Evolutionary conservation across 1,139 yeast genomes (phyloP), one percentile per base, ranked within the genome.

Genomic region (Kodamaea alishanica): DNA sequence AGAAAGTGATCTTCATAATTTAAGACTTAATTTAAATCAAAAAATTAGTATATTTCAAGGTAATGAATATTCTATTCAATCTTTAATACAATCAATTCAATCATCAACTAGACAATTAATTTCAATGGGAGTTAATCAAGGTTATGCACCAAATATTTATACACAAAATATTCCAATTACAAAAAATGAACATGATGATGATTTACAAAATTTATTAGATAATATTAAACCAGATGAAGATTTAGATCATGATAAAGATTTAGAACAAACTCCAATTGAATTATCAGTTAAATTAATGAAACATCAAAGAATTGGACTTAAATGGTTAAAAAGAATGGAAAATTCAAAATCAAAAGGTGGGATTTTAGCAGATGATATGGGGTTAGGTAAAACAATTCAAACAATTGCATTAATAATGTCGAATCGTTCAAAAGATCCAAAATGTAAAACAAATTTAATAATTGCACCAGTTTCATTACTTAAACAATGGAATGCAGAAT

Each of bases 311-410:
- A 69, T 83, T 44, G 97, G 97, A 1, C 69, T 92, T 24, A 74
- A 82, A 3, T 92, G 97, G 97, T 64, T 92, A 49, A 53, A 75
- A 33, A 70, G 82, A 28, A 80, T 77, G 71, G 96, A 88, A 51
- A 63, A 68, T n/a, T 61, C 73, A 3, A 61, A 56, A 25, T 62
- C 69, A 3, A 73, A 73, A 45, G 97, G 97, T 24, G 96, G 96
- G 2, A 73, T 89, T 25, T 63, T 89, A 30, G 96, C 96, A 0
- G 97, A 89, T 63, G 96, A 86, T 64, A 89, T 89, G 97, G 97
- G 96, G 26, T 66, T 89, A 26, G 97, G 96, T 44, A 90, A 89
- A 59, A 89, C 97, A 0, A 80, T 89, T 31, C 97, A 89, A 61
- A 77, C 88, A 2, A 68, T 87, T 33, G 79, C 95, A 0, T 58